phyloP scores from a whole-genome alignment of 805 yeast genomes.

The Pichia exigua region DNA sequence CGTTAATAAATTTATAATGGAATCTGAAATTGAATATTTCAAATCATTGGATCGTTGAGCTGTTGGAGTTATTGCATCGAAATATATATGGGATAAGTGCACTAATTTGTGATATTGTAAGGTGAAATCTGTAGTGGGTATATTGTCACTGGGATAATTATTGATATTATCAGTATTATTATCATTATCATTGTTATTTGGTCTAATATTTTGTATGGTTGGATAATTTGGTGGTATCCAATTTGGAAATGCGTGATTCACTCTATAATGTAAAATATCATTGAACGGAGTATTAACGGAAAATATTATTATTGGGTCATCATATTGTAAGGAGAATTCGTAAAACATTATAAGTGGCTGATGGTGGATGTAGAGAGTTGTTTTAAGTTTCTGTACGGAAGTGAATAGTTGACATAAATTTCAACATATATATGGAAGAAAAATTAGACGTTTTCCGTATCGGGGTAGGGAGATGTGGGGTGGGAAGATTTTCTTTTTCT shows the following conservation, averaged over 20 bases:
- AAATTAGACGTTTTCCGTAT: no score
- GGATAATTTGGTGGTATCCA: slow-evolving; percentile 8
- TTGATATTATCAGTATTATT: background rate
- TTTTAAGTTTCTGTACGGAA: no score
- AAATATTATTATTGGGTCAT: slow-evolving; percentile 2
- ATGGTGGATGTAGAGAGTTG: no score
- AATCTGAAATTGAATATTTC: slow-evolving; percentile 1
- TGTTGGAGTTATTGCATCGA: background rate
- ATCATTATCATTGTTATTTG: background rate
- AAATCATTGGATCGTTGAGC: background rate
- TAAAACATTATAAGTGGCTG: slow-evolving; percentile 1
- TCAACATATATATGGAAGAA: no score
- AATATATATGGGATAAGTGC: slow-evolving; percentile 1
- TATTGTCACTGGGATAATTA: background rate
- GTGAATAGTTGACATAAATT: no score
- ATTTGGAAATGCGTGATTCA: slow-evolving; percentile 6
- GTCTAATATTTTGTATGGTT: background rate
- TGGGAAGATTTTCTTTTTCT: no score
- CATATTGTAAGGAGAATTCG: slow-evolving; percentile 8
- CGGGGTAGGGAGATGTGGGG: no score
- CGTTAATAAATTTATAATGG: slow-evolving; percentile 1
- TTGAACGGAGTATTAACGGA: background rate
- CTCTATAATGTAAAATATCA: background rate
- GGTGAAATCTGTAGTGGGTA: background rate
- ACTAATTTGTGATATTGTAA: slow-evolving; percentile 1